Evolutionary conservation across 1,284 basidiomycete species (phyloP).

Genomic region (Cryptococcus sp.): DNA sequence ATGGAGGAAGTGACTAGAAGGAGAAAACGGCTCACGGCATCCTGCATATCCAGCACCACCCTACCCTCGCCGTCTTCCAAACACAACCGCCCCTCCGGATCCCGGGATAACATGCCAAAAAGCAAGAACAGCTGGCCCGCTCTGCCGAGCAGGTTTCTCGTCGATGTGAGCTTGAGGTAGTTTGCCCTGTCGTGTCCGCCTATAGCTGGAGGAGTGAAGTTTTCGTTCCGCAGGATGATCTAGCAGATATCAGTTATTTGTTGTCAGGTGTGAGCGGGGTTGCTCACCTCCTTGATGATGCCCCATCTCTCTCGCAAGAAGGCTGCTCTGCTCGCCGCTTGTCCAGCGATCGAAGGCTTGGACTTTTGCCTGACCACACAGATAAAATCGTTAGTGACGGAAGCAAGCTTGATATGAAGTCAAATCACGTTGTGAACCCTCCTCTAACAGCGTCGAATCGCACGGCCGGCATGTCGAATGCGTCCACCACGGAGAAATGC

Average conservation of each 20-base stretch:
- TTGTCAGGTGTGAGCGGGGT: neutral
- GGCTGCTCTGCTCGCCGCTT: constrained; percentile 73
- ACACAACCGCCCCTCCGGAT: constrained; percentile 84
- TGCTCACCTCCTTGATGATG: constrained; percentile 73
- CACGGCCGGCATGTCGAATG: constrained; percentile 92
- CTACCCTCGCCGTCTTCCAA: constrained; percentile 92
- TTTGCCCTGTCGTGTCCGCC: constrained; percentile 80
- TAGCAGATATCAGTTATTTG: constrained; percentile 14
- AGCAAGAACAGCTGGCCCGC: constrained; percentile 88
- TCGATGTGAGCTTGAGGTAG: constrained; percentile 88
- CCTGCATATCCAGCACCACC: constrained; percentile 85
- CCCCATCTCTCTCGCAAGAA: constrained; percentile 79
- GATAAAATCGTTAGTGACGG: neutral
- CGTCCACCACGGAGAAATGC: constrained; percentile 81
- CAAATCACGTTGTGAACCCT: constrained; percentile 34
- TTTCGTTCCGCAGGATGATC: constrained; percentile 84
- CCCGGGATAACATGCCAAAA: constrained; percentile 87
- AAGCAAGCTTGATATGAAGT: neutral
- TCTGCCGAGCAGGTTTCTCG: constrained; percentile 91
- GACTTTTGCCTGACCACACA: constrained; percentile 50
- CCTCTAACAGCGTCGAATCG: constrained; percentile 77
- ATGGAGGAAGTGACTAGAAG: neutral
- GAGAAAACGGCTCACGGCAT: constrained; percentile 65
- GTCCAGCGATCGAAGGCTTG: constrained; percentile 69
- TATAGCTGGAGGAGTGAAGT: constrained; percentile 90